These are phyloP conservation scores for Filobasidium floriforme DNA, from an alignment of 768 basidiomycete species.

Conservation along the genomic window DNA sequence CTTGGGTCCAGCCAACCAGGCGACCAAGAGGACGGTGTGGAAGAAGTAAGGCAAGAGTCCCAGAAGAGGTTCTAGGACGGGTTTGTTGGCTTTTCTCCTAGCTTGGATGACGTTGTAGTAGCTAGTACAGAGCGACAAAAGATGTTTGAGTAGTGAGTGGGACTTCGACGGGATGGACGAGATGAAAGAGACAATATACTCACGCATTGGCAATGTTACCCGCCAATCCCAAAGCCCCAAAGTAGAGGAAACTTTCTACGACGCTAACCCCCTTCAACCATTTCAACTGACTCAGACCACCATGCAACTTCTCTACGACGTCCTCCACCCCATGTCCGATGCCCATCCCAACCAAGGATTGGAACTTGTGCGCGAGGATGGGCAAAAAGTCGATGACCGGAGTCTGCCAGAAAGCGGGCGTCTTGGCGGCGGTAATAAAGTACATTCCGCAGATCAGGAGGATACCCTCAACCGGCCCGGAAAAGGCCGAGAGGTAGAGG, in stretches of 20 bases:
- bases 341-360: conserved; percentile 7
- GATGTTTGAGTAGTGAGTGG: conserved; percentile 4
- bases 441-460: conserved; percentile 73
- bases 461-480: conserved; percentile 94
- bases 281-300: background rate
- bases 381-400: conserved; percentile 28
- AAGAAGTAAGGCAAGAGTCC: conserved; percentile 72
- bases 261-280: conserved; percentile 54
- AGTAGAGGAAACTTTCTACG: conserved; percentile 81
- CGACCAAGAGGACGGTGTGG: conserved; percentile 62
- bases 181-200: conserved; percentile 14
- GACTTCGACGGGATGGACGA: background rate
- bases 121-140: conserved; percentile 45
- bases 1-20: conserved; percentile 72
- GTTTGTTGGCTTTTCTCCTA: conserved; percentile 46
- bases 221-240: conserved; percentile 60
- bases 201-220: conserved; percentile 75
- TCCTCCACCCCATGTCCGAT: background rate
- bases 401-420: conserved; percentile 44
- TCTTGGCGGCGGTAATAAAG: conserved; percentile 66
- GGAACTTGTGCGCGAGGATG: conserved; percentile 20
- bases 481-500: conserved; percentile 84
- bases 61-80: conserved; percentile 54
- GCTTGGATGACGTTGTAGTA: conserved; percentile 74
- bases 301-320: background rate